Conservation (phyloP, 495 filamentous ascomycete genomes). For the Penicillium bialowiezense region DNA sequence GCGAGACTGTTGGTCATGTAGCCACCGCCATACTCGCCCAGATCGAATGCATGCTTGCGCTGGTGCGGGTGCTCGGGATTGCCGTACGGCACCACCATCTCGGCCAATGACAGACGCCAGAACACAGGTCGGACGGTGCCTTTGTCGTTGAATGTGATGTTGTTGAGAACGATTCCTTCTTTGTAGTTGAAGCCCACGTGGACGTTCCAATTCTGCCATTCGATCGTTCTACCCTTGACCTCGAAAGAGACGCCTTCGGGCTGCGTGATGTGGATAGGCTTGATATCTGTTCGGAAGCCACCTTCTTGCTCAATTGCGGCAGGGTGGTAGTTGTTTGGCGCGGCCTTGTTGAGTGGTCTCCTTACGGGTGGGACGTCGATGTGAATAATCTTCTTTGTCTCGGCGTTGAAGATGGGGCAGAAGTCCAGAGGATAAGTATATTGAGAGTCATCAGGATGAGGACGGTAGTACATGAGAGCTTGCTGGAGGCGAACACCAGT, state of each 20-base stretch:
- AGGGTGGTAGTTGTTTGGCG: conserved; percentile 78
- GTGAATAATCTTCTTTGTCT: conserved; percentile 78
- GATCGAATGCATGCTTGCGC: conserved; percentile 90
- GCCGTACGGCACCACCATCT: conserved; percentile 97
- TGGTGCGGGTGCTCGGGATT: conserved; percentile 92
- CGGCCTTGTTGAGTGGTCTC: conserved; percentile 69
- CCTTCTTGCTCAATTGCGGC: conserved; percentile 69
- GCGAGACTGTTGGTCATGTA: conserved; percentile 94
- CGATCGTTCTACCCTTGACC: conserved; percentile 72
- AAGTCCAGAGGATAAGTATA: conserved; percentile 93
- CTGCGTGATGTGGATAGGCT: conserved; percentile 94
- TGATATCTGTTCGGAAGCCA: conserved; percentile 76
- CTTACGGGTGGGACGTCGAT: conserved; percentile 86
- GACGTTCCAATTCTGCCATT: conserved; percentile 95
- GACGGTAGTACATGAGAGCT: conserved; percentile 94
- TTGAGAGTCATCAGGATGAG: conserved; percentile 80
- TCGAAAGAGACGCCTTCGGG: conserved; percentile 91
- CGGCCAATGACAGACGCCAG: conserved; percentile 87
- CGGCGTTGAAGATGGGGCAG: conserved; percentile 86
- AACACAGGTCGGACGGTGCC: conserved; percentile 77
- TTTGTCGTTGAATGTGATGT: conserved; percentile 89
- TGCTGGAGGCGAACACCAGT: conserved; percentile 80
- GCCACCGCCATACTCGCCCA: conserved; percentile 90
- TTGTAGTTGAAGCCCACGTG: conserved; percentile 95
- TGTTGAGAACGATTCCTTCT: conserved; percentile 89